Evolutionary conservation across 208 protist species (phyloP).

Genomic region (Acanthamoeba lugdunensis): DNA sequence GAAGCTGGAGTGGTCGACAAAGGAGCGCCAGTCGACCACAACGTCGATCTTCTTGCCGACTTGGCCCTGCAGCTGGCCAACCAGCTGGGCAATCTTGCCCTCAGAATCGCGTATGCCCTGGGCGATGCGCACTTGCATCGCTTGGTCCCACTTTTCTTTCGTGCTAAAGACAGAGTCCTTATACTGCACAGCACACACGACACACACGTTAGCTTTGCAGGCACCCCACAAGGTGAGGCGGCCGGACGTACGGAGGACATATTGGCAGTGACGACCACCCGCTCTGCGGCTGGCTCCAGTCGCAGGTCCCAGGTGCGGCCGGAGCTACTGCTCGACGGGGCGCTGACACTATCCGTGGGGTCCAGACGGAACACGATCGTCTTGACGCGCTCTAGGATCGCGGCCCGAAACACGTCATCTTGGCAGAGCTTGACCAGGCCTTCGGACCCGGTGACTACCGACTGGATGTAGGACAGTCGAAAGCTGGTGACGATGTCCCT

Average conservation of each 20-base stretch:
- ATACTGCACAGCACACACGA: too few species aligned
- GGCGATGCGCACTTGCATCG: neutral
- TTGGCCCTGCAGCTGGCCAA: neutral
- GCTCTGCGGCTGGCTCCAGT: neutral
- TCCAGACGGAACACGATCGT: slow-evolving; percentile 2
- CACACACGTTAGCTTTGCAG: too few species aligned
- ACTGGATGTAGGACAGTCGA: neutral
- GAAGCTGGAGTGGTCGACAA: neutral
- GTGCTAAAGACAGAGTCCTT: neutral
- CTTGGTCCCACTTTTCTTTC: neutral
- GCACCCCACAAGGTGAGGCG: neutral
- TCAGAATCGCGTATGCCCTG: neutral
- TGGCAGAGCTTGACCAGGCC: neutral
- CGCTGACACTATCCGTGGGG: neutral
- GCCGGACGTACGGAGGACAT: neutral
- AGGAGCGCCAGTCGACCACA: neutral
- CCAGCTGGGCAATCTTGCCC: neutral
- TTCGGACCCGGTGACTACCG: neutral
- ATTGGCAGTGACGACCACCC: neutral
- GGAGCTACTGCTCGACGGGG: neutral
- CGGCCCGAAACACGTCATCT: neutral
- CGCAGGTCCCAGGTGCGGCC: neutral
- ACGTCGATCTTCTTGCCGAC: neutral
- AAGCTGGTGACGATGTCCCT: neutral
- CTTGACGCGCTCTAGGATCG: neutral